phyloP scores from a whole-genome alignment of 176 grass and related monocot genomes.

The Rhynchospora tenuis region DNA sequence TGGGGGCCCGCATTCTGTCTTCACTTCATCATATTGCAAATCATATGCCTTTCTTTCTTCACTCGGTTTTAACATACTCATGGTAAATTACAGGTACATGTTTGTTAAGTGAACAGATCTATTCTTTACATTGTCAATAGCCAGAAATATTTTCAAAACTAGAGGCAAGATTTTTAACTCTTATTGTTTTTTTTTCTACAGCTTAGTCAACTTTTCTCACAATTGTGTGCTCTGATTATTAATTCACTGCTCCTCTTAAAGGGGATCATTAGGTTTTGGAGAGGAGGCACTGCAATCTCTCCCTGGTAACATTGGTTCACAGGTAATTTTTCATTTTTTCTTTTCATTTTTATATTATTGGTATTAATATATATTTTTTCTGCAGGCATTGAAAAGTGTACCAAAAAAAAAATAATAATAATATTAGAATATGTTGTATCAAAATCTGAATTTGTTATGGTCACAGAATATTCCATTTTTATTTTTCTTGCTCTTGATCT shows the following conservation, averaged over 20 bases:
- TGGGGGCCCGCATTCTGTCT: conserved; percentile 83
- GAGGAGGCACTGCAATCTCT: conserved; percentile 98
- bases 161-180: not conserved
- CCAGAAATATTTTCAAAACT: not conserved
- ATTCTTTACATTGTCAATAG: not conserved
- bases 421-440: not conserved
- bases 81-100: conserved; percentile 87
- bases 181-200: not conserved
- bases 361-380: not conserved
- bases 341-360: conserved; percentile 10
- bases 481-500: not conserved
- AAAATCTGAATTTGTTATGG: not conserved
- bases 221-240: not conserved
- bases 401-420: not conserved
- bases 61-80: conserved; percentile 73
- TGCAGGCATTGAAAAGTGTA: not conserved
- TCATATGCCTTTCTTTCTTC: conserved; percentile 79
- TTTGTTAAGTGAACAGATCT: not conserved
- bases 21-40: conserved; percentile 73
- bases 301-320: conserved; percentile 71
- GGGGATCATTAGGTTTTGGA: conserved; percentile 84
- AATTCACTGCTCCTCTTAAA: conserved; percentile 20
- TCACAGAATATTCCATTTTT: not conserved
- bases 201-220: not conserved
- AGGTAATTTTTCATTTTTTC: conserved; percentile 32